These are phyloP conservation scores for Penicillium roqueforti DNA, from an alignment of 495 filamentous ascomycete genomes.

Conservation along the genomic window DNA sequence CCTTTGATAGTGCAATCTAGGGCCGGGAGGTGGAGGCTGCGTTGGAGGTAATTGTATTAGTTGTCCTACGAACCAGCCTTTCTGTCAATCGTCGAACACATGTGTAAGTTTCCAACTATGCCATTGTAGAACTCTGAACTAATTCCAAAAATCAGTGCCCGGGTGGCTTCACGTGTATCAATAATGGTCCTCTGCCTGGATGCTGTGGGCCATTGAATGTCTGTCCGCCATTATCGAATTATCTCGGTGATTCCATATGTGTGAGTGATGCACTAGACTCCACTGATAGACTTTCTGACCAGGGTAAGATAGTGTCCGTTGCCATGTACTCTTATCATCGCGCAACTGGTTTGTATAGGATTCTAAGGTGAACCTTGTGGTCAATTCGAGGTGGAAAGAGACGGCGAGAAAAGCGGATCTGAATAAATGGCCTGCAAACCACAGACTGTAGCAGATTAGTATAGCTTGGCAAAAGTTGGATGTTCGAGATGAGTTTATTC, in stretches of 20 bases:
- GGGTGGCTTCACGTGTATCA: conserved; percentile 13
- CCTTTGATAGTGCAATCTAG: conserved; percentile 13
- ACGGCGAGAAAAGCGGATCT: not conserved
- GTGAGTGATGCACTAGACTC: conserved; percentile 10
- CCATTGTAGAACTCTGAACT: not conserved
- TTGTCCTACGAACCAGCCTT: conserved; percentile 11
- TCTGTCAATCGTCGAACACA: conserved; percentile 14
- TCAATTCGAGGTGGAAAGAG: not conserved
- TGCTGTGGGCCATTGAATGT: conserved; percentile 17
- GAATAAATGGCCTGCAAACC: not conserved
- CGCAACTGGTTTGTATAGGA: conserved; percentile 5
- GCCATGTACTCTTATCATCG: conserved; percentile 9
- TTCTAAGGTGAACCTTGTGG: not conserved
- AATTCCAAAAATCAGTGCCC: conserved; percentile 11
- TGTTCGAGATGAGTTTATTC: not conserved
- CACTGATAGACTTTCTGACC: not conserved
- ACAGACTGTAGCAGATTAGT: not conserved
- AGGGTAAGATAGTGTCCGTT: conserved; percentile 8
- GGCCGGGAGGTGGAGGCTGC: conserved; percentile 16
- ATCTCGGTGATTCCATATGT: conserved; percentile 16
- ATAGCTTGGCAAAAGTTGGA: not conserved
- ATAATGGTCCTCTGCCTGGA: conserved; percentile 14
- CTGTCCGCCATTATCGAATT: conserved; percentile 16
- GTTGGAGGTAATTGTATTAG: conserved; percentile 10
- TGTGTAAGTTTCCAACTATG: conserved; percentile 13